Conservation (phyloP, 257 asterid species). For the Ocimum tenuiflorum region DNA sequence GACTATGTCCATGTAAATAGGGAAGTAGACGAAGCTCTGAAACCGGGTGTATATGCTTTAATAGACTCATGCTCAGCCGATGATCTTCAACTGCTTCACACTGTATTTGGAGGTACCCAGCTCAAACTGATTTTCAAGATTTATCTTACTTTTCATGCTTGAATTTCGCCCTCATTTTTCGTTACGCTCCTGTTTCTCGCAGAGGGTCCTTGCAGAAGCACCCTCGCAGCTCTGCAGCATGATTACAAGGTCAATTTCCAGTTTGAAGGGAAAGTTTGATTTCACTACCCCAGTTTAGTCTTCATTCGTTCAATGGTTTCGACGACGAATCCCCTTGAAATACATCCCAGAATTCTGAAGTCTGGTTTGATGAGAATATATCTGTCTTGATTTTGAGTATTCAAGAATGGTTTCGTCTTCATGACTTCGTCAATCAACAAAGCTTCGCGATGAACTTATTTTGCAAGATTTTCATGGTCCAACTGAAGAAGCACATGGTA, state of each 20-base stretch:
- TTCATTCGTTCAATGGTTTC: neutral
- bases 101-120: conserved; percentile 69
- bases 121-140: conserved; percentile 4
- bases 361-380: neutral
- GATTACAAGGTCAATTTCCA: conserved; percentile 78
- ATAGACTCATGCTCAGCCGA: conserved; percentile 72
- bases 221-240: conserved; percentile 53
- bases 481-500: no score
- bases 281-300: neutral
- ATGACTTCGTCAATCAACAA: no score
- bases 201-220: conserved; percentile 98
- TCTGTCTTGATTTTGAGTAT: neutral
- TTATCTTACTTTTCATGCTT: neutral
- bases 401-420: no score
- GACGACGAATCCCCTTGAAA: neutral
- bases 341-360: neutral
- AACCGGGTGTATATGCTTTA: conserved; percentile 75
- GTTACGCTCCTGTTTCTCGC: conserved; percentile 9
- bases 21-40: conserved; percentile 81
- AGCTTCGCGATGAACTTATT: neutral
- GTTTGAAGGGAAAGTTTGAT: conserved; percentile 80
- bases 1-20: conserved; percentile 25
- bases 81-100: conserved; percentile 79
- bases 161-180: neutral
- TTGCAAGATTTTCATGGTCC: neutral